Base-by-base conservation (phyloP, 2,329 filamentous ascomycete genomes). In the Ramularia collo-cygni region DNA sequence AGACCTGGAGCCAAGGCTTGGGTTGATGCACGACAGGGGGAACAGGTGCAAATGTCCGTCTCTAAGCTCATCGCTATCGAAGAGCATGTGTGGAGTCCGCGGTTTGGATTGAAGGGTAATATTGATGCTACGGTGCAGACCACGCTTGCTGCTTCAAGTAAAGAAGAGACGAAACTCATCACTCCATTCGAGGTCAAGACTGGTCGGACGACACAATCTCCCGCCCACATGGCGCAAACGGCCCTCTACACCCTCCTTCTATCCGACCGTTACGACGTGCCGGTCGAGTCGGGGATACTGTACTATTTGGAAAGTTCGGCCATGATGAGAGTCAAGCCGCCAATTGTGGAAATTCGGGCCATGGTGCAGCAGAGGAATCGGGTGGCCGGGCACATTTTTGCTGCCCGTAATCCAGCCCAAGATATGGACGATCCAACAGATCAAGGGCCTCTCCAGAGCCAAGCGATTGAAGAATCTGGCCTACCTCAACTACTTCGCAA, bases 351-450 rank as follows among this genome's bases (percentile, higher is more conserved):
- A 60, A 76, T 98, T 37, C 81, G 88, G 27, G 88, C 95, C 54
- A 95, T 98, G 88, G 84, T 98, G 43, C 89, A 96, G 70, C 84
- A 95, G 63, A 83, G 92, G 37, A 98, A 98, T 56, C 79, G 87
- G 51, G 70, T 98, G 13, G 88, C 90, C 3, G 83, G 83, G 51
- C 88, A 86, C 57, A 79, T 95, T 29, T 81, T 87, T 42, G 44
- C 44, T 13, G 56, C 58, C 2, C 48, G 50, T 21, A 16, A 57
- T 40, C 57, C 52, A 12, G 16, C 37, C 24, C 13, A 42, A 31
- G 2, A 29, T 19, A 16, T 35, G 26, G 39, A 42, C 15, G 37
- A 37, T 1, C 19, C 28, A 24, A 24, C 13, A 3, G 38, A 37
- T 3, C 30, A 41, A 3, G 21, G 16, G 17, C 8, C 28, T 4